Conservation (phyloP, 768 basidiomycete species). For the Leccinum longicurvipes region DNA sequence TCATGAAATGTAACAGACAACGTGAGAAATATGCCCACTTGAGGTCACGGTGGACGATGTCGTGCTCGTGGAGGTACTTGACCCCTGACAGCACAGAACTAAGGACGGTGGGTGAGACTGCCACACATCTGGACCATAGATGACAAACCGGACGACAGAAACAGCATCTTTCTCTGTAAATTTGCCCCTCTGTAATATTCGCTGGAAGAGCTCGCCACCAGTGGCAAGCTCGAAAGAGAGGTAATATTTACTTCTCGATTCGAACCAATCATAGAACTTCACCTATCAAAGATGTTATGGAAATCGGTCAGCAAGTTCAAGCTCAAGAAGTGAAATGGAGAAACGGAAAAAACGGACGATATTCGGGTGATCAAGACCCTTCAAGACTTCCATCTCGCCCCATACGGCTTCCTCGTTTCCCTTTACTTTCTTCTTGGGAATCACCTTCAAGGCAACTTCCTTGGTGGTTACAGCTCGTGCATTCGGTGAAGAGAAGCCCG, state of each 20-base stretch:
- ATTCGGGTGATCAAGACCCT: slow-evolving; percentile 86
- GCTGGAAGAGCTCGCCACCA: slow-evolving; percentile 93
- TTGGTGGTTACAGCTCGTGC: slow-evolving; percentile 43
- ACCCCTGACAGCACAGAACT: slow-evolving; percentile 86
- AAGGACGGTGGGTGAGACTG: neutral
- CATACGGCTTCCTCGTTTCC: slow-evolving; percentile 86
- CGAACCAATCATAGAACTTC: slow-evolving; percentile 96
- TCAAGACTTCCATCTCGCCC: slow-evolving; percentile 91
- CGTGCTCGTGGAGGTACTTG: slow-evolving; percentile 84
- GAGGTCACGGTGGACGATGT: slow-evolving; percentile 94
- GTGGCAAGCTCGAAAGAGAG: slow-evolving; percentile 92
- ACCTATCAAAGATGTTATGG: slow-evolving; percentile 49
- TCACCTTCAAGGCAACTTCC: slow-evolving; percentile 85
- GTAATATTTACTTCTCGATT: slow-evolving; percentile 90
- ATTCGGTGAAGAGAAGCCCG: slow-evolving; percentile 23
- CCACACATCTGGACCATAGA: neutral
- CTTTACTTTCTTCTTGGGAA: slow-evolving; percentile 94
- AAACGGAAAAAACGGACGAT: slow-evolving; percentile 52
- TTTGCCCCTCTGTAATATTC: slow-evolving; percentile 79
- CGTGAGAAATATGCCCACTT: slow-evolving; percentile 50
- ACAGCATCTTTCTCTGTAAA: slow-evolving; percentile 94
- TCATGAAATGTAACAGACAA: neutral
- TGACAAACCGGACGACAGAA: slow-evolving; percentile 61
- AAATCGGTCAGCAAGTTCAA: neutral
- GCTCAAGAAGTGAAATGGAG: neutral